Base-by-base conservation (phyloP, 139 green algal species). In the Desmodesmus armatus region DNA sequence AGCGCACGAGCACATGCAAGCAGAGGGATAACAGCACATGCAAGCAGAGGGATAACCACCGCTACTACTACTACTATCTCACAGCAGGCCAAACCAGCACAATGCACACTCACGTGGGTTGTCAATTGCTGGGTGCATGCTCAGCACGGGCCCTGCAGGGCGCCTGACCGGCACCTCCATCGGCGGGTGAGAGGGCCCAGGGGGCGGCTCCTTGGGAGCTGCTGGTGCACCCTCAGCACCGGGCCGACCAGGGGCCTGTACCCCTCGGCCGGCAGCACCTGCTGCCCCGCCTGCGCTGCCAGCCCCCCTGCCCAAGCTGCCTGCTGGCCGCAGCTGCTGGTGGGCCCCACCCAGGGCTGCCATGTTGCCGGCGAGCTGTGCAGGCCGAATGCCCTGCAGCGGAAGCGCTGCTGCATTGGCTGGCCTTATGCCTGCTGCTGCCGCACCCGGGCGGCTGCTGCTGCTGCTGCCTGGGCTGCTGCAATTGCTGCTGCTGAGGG, bases 121-220 rank as follows among this genome's bases (percentile, higher is more conserved):
- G 21, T 82, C 74, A 49, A 41, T 17, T 33, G 74, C 44, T 15
- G 78, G 67, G 39, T 62, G 31, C 83, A 79, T 74, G 15, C 63
- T 33, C 43, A 77, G 74, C 53, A 77, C n/a, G 25, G 73, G 60
- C 15, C 67, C 58, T 15, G 73, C 60, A 35, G 31, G 53, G 13
- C 49, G 40, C 44, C 78, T 78, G n/a, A 78, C 83, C 37, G 67
- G 67, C 72, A 84, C 43, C 3, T 82, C 83, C 62, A 78, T 73
- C 25, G 73, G 83, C 43, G 81, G 70, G n/a, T 67, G 73, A 43
- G 40, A 72, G 3, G 81, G 67, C 11, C 51, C 71, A 2, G 27
- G 11, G 11, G 41, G 55, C 21, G 55, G 55, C 55, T 82, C 76
- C 5, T 31, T 17, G 25, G 44, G 53, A 23, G 35, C 55, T 41